Base-by-base conservation (phyloP, 768 basidiomycete species). In the Lyophyllum shimeji region DNA sequence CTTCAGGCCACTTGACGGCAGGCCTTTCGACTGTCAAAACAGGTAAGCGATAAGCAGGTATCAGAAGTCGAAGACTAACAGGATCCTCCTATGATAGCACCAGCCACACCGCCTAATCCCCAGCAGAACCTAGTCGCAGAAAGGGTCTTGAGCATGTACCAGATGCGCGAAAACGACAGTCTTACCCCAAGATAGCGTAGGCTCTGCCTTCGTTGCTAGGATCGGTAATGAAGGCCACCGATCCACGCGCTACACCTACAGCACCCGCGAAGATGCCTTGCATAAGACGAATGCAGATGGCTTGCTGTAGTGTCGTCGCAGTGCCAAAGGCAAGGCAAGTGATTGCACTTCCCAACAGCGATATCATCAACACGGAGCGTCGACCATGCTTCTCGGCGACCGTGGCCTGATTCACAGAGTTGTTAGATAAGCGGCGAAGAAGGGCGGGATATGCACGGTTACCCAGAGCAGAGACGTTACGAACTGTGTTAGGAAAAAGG, bases 401-500 rank as follows among this genome's bases (percentile, higher is more conserved):
- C n/a, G 94, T 94, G 52, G 93, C 92, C 89, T 90, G 40, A 51
- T 23, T 45, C n/a, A 57, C 43, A 52, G 29, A 33, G 45, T 27
- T 49, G 44, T 65, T 37, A 66, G 45, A 50, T 33, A 57, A 63
- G 56, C 44, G 47, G 52, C 47, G 59, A 37, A 29, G 29, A 34
- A 46, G 56, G 55, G 33, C n/a, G 9, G 25, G 37, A 40, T 57
- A 17, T 31, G 11, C 52, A 29, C 34, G 67, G 73, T 55, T 65
- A 89, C 90, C 96, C 97, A 99, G 53, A 98, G 78, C 29, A 99
- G 74, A 25, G 93, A 95, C 0, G 96, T 98, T 27, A 96, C 74
- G 72, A 98, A 98, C 66, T 99, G 97, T 1, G 95, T 94, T 63
- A 97, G 75, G 76, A 98, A 98, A 74, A 95, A 94, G 2, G 83